Evolutionary conservation across 2,329 filamentous ascomycete species (phyloP).

Genomic region (Didymella glomerata): DNA sequence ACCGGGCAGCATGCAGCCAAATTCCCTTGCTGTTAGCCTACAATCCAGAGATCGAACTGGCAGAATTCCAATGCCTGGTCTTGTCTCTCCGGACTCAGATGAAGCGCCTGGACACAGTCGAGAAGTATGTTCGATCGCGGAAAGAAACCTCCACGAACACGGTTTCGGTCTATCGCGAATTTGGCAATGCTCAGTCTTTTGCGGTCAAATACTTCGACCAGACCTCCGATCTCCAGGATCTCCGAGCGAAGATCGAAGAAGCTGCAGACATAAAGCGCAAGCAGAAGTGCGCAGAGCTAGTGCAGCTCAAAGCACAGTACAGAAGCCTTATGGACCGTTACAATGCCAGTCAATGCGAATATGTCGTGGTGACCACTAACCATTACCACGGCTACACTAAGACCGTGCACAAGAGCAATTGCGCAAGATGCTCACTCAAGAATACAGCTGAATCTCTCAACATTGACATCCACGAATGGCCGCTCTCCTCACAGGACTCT

Average conservation of each 20-base stretch:
- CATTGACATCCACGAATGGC: background rate
- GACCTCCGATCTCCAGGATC: background rate
- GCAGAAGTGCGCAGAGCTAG: constrained; percentile 26
- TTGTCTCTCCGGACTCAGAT: background rate
- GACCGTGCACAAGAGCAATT: constrained; percentile 5
- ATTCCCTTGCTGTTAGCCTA: constrained; percentile 52
- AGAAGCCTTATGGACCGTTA: background rate
- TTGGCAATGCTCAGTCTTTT: constrained; percentile 54
- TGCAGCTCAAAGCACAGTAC: background rate
- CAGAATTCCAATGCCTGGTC: background rate
- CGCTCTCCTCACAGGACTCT: background rate
- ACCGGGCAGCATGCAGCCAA: constrained; percentile 55
- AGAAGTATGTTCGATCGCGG: background rate
- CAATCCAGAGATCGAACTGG: background rate
- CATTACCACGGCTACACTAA: no score
- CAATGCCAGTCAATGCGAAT: no score
- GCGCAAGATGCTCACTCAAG: constrained; percentile 44
- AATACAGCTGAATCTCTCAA: accelerated
- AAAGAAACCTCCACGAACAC: no score
- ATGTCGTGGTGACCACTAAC: no score
- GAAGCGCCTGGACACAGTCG: background rate
- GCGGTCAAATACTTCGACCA: constrained; percentile 59
- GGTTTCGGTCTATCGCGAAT: constrained; percentile 21
- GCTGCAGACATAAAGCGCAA: constrained; percentile 49
- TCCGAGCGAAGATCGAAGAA: constrained; percentile 38